Conservation (phyloP, 768 basidiomycete species). For the Psilocybe cubensis region DNA sequence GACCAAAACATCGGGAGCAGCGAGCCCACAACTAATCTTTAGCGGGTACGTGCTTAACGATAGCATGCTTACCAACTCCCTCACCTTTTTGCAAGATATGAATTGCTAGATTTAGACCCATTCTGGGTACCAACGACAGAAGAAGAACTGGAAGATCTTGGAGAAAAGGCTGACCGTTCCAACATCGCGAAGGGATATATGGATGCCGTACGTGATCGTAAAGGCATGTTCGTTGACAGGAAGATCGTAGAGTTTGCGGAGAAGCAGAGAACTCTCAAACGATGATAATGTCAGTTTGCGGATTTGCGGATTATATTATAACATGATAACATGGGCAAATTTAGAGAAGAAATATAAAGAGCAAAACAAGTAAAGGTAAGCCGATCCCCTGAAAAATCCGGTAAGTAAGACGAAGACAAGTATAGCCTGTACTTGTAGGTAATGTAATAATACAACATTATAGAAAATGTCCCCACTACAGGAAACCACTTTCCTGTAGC, state of each 20-base stretch:
- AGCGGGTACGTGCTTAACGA: conserved; percentile 66
- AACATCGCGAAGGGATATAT: conserved; percentile 95
- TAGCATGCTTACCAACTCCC: conserved; percentile 4
- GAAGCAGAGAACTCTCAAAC: conserved; percentile 90
- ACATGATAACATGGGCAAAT: not conserved
- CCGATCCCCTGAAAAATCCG: conserved; percentile 5
- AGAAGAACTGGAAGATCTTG: conserved; percentile 95
- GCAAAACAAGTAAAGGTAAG: conserved; percentile 1
- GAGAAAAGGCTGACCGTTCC: conserved; percentile 91
- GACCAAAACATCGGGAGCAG: conserved; percentile 94
- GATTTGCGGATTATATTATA: not conserved
- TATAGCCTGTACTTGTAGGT: conserved; percentile 14
- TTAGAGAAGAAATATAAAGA: not conserved
- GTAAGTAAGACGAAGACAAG: not conserved
- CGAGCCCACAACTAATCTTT: conserved; percentile 96
- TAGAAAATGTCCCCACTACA: conserved; percentile 42
- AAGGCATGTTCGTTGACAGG: conserved; percentile 94
- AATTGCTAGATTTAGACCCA: conserved; percentile 91
- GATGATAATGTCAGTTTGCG: conserved; percentile 34
- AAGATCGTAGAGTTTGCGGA: conserved; percentile 97
- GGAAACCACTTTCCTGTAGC: conserved; percentile 86
- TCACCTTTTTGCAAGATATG: conserved; percentile 59
- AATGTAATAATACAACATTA: conserved; percentile 16
- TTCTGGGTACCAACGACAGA: conserved; percentile 99
- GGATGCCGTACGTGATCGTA: conserved; percentile 88